phyloP scores from a whole-genome alignment of 129 eudicot species.

The Artemisia argyi region DNA sequence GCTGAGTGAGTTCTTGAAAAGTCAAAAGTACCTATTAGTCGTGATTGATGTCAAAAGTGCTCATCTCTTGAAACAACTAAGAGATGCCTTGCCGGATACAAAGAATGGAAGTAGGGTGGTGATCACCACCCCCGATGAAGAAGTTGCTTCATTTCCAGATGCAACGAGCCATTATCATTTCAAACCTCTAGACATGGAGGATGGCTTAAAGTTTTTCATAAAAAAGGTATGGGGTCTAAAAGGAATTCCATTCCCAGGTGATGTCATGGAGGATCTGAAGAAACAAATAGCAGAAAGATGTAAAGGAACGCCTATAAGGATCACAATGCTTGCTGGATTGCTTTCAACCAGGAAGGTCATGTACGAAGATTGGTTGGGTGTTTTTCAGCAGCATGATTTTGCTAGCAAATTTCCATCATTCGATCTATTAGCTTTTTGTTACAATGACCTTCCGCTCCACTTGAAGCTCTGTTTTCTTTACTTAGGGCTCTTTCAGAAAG shows the following conservation, averaged over 20 bases:
- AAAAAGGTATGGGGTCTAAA: slow-evolving; percentile 23
- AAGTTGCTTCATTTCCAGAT: slow-evolving; percentile 15
- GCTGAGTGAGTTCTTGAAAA: slow-evolving; percentile 18
- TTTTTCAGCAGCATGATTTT: slow-evolving; percentile 20
- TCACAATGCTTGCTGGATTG: slow-evolving; percentile 40
- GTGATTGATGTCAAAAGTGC: slow-evolving; percentile 34
- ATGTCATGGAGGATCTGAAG: slow-evolving; percentile 27
- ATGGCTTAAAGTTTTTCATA: slow-evolving; percentile 29
- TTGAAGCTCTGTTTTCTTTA: slow-evolving; percentile 41
- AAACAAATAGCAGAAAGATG: slow-evolving; percentile 38
- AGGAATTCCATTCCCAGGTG: slow-evolving; percentile 24
- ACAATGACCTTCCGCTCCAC: slow-evolving; percentile 31
- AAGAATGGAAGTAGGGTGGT: slow-evolving; percentile 45
- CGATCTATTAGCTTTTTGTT: slow-evolving; percentile 31
- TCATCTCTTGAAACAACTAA: slow-evolving; percentile 22
- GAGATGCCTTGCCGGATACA: slow-evolving; percentile 26
- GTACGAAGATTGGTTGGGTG: slow-evolving; percentile 27
- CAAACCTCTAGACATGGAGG: slow-evolving; percentile 25
- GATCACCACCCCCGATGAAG: slow-evolving; percentile 38
- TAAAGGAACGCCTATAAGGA: slow-evolving; percentile 31
- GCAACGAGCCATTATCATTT: slow-evolving; percentile 10
- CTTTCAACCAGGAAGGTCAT: slow-evolving; percentile 20
- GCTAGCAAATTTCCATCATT: slow-evolving; percentile 8
- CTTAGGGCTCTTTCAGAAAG: slow-evolving; percentile 32
- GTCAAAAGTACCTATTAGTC: slow-evolving; percentile 29